A percentile compares a stretch with the other conserved stretches of the same genome.
phyloP scores from a whole-genome alignment of 2,329 filamentous ascomycete species.

The Alternaria atra region DNA sequence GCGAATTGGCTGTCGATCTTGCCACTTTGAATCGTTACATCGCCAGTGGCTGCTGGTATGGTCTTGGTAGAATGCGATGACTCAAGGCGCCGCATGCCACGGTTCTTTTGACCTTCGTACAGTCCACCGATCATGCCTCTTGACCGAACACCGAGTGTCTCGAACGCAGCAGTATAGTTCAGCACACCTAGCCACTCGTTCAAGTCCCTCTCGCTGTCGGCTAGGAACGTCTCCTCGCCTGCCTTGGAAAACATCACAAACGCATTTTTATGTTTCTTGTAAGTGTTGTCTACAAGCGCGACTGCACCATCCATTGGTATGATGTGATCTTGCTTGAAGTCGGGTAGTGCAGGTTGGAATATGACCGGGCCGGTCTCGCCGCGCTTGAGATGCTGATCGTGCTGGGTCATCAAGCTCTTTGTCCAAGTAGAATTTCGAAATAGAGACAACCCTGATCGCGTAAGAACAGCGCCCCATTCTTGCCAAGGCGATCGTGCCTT shows the following conservation, averaged over 20 bases:
- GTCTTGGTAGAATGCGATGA: conserved; percentile 63
- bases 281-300: conserved; percentile 82
- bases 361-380: conserved; percentile 81
- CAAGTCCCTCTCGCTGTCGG: conserved; percentile 88
- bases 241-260: conserved; percentile 86
- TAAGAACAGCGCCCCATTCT: conserved; percentile 97
- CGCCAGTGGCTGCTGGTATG: conserved; percentile 75
- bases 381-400: conserved; percentile 81
- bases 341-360: conserved; percentile 87
- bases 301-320: conserved; percentile 95
- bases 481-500: conserved; percentile 96
- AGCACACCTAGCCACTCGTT: conserved; percentile 97
- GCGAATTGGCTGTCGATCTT: conserved; percentile 83
- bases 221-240: conserved; percentile 89
- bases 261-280: conserved; percentile 95
- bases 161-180: conserved; percentile 95
- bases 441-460: conserved; percentile 95
- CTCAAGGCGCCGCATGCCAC: conserved; percentile 76
- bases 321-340: conserved; percentile 92
- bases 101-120: conserved; percentile 81
- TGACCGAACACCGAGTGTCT: conserved; percentile 89
- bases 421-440: conserved; percentile 95
- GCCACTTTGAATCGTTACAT: conserved; percentile 76
- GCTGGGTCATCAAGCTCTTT: conserved; percentile 87
- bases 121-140: conserved; percentile 84